Percentiles rank a stretch among this genome's conserved stretches.
Conservation (phyloP, 768 basidiomycete genomes). For the Tephrocybe sp. region DNA sequence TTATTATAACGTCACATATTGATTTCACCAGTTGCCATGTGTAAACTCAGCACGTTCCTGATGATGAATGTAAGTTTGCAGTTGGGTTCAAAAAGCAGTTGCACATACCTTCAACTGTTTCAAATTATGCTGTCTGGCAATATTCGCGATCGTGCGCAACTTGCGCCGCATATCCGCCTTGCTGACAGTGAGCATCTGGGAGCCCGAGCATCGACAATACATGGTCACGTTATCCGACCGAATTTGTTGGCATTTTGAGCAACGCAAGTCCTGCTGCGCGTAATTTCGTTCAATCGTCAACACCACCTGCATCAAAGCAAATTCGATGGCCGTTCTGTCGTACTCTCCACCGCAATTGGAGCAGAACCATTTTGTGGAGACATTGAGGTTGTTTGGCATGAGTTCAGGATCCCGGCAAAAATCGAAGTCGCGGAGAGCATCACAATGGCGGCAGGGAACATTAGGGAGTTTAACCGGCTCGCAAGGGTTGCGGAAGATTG, state of each 20-base stretch:
- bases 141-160: constrained; percentile 80
- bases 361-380: constrained; percentile 66
- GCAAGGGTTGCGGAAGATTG: constrained; percentile 89
- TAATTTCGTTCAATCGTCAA: constrained; percentile 68
- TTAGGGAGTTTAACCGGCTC: constrained; percentile 80
- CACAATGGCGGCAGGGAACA: constrained; percentile 88
- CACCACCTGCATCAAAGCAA: constrained; percentile 76
- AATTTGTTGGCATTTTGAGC: constrained; percentile 86
- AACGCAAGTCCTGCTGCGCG: constrained; percentile 87
- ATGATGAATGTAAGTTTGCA: constrained; percentile 3
- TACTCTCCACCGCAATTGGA: constrained; percentile 78
- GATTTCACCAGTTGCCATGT: constrained; percentile 37
- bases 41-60: constrained; percentile 47
- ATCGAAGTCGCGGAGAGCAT: constrained; percentile 85
- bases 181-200: constrained; percentile 69
- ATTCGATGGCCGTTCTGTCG: constrained; percentile 86
- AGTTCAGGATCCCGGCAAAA: constrained; percentile 91
- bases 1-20: not conserved
- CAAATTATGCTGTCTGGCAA: constrained; percentile 72
- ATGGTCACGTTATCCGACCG: constrained; percentile 84
- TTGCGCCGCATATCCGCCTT: constrained; percentile 70
- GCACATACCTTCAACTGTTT: constrained; percentile 58
- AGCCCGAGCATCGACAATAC: constrained; percentile 87
- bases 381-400: constrained; percentile 51
- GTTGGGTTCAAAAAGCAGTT: not conserved